A percentile compares a stretch with the other conserved stretches of the same genome.
phyloP scores from a whole-genome alignment of 164 flowering plant species.

The Sedum album region DNA sequence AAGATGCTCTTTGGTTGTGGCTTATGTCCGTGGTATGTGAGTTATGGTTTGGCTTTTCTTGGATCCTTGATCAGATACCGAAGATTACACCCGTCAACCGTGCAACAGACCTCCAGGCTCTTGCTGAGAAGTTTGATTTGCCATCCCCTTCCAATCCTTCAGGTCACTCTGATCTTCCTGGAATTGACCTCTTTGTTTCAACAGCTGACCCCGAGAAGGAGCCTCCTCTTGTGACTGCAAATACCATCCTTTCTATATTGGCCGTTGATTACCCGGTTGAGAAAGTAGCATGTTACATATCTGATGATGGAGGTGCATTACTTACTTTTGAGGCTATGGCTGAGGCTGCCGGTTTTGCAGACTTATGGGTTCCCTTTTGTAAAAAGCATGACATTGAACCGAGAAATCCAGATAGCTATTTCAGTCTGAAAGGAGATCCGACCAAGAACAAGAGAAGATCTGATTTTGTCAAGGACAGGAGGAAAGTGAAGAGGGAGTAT shows the following conservation, averaged over 20 bases:
- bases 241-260: constrained; percentile 72
- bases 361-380: constrained; percentile 79
- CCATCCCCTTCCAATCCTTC: constrained; percentile 46
- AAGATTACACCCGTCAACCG: constrained; percentile 77
- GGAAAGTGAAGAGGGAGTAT: constrained; percentile 65
- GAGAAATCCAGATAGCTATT: constrained; percentile 71
- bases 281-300: constrained; percentile 85
- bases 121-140: constrained; percentile 70
- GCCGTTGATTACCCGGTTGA: constrained; percentile 92
- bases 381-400: constrained; percentile 79
- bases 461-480: constrained; percentile 81
- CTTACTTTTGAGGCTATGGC: constrained; percentile 92
- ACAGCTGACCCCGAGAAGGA: constrained; percentile 97
- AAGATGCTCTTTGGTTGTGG: constrained; percentile 90
- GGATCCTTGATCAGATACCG: constrained; percentile 96
- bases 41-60: constrained; percentile 88
- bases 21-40: constrained; percentile 85
- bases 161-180: constrained; percentile 83
- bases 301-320: constrained; percentile 91
- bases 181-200: constrained; percentile 79
- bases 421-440: constrained; percentile 55
- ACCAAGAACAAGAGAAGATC: constrained; percentile 51
- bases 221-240: constrained; percentile 86
- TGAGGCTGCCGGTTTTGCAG: constrained; percentile 78
- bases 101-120: constrained; percentile 48